Percentiles rank a stretch among this genome's conserved stretches.
Evolutionary conservation across 1,284 basidiomycete species (phyloP).

Genomic region (Ustilago cynodontis): DNA sequence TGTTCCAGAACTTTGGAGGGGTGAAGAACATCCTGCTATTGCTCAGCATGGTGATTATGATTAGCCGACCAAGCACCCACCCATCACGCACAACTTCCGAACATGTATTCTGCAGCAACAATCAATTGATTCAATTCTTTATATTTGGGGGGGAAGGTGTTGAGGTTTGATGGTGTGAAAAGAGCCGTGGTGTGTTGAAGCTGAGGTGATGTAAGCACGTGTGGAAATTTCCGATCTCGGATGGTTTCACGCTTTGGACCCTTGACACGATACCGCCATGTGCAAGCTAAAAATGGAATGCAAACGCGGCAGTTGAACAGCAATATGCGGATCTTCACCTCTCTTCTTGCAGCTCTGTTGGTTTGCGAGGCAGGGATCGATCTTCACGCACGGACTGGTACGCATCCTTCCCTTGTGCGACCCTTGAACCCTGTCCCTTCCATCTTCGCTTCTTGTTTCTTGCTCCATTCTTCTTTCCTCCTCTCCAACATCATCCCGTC

Average conservation of each 20-base stretch:
- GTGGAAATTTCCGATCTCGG: too few species aligned
- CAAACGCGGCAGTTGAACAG: not conserved
- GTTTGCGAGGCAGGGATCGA: conserved; percentile 13
- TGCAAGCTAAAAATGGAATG: too few species aligned
- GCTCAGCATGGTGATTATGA: conserved; percentile 21
- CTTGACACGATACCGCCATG: not conserved
- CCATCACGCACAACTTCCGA: too few species aligned
- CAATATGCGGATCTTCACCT: not conserved
- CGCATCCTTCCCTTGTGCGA: too few species aligned
- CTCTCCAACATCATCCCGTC: not conserved
- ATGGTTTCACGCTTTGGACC: not conserved
- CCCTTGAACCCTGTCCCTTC: not conserved
- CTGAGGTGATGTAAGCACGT: too few species aligned
- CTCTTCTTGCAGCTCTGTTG: not conserved
- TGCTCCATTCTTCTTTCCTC: not conserved
- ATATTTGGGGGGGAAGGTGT: too few species aligned
- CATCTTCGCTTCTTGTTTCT: not conserved
- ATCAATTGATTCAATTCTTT: too few species aligned
- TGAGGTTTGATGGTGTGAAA: too few species aligned
- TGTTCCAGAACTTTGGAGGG: conserved; percentile 46
- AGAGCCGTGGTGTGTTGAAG: too few species aligned
- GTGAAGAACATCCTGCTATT: conserved; percentile 51
- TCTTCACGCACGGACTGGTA: conserved; percentile 6
- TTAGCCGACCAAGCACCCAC: conserved; percentile 1
- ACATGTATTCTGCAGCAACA: too few species aligned